Base-by-base conservation (phyloP, 768 basidiomycete species). In the Agrocybe praecox region DNA sequence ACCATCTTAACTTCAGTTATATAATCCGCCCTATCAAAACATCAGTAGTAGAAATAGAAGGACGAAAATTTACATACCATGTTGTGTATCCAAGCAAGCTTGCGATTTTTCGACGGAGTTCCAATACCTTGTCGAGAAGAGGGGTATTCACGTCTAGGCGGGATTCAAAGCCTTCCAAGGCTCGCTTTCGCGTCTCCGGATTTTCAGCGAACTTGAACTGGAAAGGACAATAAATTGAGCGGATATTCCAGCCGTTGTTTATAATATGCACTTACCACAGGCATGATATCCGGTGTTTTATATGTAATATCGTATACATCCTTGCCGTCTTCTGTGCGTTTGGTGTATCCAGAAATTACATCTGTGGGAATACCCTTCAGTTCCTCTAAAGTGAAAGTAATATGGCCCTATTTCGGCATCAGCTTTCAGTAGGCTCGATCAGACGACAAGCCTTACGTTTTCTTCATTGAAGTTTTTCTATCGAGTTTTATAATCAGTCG, bases 391-490 rank as follows among this genome's bases (percentile, higher is more conserved):
- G 87, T 90, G 64, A 92, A 91, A 4, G 79, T 74, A 46, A 92
- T 75, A 23, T 74, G 70, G 21, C 80, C 85, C 89, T 92, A 55
- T 17, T 29, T 42, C 0, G 23, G 18, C 22, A 17, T 43, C 1
- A 44, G 29, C 18, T 23, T 53, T 46, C 40, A 40, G 34, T 52
- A 23, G 22, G 1, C 17, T 23, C 19, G 2, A 22, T 10, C 12
- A 18, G 9, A 36, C 8, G 49, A 36, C 21, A 32, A 17, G 11
- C 60, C 76, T 55, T 60, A 89, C 90, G 44, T 89, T 86, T 67
- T 95, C 93, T 70, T 96, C 92, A 63, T 94, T 94, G 74, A 89
- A 92, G 74, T 93, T 92, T 87, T 89, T 91, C 87, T 90, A 42
- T 29, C 12, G 49, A 8, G n/a, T 11, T 42, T 18, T 22, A 63